Evolutionary conservation across 2,329 filamentous ascomycete genomes (phyloP), one percentile per base, ranked within the genome.

Genomic region (Eutypella sp.): DNA sequence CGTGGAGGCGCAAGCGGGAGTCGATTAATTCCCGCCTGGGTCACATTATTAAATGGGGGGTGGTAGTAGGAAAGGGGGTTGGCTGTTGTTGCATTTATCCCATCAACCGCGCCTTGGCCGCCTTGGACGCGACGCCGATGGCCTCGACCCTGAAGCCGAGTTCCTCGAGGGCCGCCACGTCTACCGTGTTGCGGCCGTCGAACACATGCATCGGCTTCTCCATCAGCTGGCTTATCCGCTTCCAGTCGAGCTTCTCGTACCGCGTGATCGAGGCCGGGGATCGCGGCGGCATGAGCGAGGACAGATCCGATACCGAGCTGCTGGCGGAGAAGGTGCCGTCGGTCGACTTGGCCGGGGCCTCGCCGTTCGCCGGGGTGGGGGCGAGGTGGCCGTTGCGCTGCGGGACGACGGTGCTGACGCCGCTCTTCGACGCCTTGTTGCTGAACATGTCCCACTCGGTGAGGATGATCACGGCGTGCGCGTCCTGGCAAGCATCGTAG

Each of bases 361-460:
- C 73, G 7, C 57, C 54, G 2, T 24, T 58, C 20, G 42, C 19
- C 2, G 61, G 55, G 5, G 54, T 44, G 46, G 60, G 53, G 56
- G 52, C 63, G n/a, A 72, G 59, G 18, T 76, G 61, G 55, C 68
- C 67, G 59, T 72, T 73, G 59, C 76, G 73, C 22, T 76, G 66
- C 3, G 67, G 62, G 7, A 76, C 62, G 64, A 53, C 47, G 19
- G 24, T 23, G 34, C n/a, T n/a, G 64, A 41, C 34, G 37, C 25
- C 40, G 44, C 43, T 41, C 20, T 47, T 36, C 41, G 57, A 42
- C 50, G 51, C 51, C 40, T 67, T 65, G 54, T 69, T 71, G 43
- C 70, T 69, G 62, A 79, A 79, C 65, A 78, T 75, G 55, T 79
- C 74, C 50, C 75, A 78, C 47, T 79, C 75, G 42, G 76, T 79